phyloP scores from a whole-genome alignment of 495 filamentous ascomycete genomes.

The Jackrogersella minutella region DNA sequence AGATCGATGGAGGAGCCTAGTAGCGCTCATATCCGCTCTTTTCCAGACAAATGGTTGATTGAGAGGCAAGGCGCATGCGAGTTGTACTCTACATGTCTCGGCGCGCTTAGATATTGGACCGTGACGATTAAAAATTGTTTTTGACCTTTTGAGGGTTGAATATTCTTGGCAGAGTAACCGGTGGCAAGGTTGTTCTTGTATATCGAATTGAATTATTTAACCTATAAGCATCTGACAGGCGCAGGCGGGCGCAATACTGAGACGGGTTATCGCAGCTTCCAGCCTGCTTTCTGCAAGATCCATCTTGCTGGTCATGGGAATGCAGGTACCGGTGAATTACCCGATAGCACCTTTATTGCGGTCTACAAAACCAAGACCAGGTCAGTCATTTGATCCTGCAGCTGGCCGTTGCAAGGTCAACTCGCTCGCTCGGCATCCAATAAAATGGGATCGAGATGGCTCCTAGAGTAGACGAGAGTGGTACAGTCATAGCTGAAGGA shows the following conservation, averaged over 20 bases:
- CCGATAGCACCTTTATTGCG: conserved; percentile 8
- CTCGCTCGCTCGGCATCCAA: conserved; percentile 31
- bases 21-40: not conserved
- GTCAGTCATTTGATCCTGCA: conserved; percentile 32
- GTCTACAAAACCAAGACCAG: conserved; percentile 12
- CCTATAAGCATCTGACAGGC: conserved; percentile 6
- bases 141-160: not conserved
- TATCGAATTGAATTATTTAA: not conserved
- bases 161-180: not conserved
- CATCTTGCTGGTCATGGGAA: conserved; percentile 22
- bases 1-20: not conserved
- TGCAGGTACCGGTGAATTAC: conserved; percentile 36
- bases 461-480: conserved; percentile 17
- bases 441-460: conserved; percentile 15
- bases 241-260: conserved; percentile 4
- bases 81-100: conserved; percentile 13
- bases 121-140: too few species aligned
- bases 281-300: conserved; percentile 36
- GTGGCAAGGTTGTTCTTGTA: not conserved
- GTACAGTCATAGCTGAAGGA: conserved; percentile 26
- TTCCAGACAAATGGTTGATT: not conserved
- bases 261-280: conserved; percentile 27
- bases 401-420: conserved; percentile 21
- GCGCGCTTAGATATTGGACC: conserved; percentile 4
- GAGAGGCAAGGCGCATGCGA: conserved; percentile 1